Percentiles rank a stretch among this genome's conserved stretches.
Conservation (phyloP, 257 asterid species). For the Ocimum tenuiflorum region DNA sequence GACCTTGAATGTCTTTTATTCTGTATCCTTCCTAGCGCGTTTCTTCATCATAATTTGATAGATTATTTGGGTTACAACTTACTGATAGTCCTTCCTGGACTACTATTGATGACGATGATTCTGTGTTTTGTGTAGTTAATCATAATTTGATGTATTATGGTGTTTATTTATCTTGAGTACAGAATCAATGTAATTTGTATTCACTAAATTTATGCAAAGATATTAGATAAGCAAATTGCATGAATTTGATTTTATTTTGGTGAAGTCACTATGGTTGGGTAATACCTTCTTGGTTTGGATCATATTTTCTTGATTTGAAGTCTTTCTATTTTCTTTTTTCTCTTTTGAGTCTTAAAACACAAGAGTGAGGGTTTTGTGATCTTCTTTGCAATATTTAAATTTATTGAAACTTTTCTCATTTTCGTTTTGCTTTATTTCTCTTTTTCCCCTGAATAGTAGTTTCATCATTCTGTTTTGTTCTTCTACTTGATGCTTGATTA, state of each 20-base stretch:
- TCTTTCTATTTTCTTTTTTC: too few species aligned
- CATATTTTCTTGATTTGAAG: neutral
- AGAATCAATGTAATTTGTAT: too few species aligned
- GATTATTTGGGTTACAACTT: neutral
- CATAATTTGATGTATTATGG: neutral
- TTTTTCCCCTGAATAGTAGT: neutral
- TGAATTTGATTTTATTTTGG: neutral
- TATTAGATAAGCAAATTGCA: neutral
- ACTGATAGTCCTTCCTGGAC: neutral
- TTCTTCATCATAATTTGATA: neutral
- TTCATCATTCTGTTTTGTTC: too few species aligned
- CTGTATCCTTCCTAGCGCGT: too few species aligned
- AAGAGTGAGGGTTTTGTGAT: neutral
- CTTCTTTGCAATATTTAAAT: neutral
- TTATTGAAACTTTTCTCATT: neutral
- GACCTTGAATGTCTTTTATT: too few species aligned
- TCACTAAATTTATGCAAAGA: neutral
- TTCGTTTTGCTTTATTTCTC: neutral
- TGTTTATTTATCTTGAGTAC: neutral
- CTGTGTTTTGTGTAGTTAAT: neutral
- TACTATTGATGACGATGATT: neutral
- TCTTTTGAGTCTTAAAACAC: too few species aligned
- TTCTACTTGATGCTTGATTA: too few species aligned
- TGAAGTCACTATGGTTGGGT: neutral
- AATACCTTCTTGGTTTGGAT: neutral